These are phyloP conservation scores for Heliamphora pulchella DNA, from an alignment of 179 eudicot species.

Conservation along the genomic window DNA sequence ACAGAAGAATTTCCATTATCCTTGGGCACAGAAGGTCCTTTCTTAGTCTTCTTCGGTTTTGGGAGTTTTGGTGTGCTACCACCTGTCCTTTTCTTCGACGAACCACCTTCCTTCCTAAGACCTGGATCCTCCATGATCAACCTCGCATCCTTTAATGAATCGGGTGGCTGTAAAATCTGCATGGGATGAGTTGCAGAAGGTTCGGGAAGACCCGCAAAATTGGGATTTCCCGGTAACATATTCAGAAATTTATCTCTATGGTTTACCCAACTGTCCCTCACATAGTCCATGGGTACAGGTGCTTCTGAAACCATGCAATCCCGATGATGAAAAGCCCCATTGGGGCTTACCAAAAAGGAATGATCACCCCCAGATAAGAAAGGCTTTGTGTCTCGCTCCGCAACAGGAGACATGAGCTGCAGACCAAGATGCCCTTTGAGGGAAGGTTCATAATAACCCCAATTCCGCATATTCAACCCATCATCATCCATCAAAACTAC, in stretches of 20 bases:
- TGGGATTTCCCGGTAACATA: slow-evolving; percentile 49
- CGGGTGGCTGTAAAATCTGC: slow-evolving; percentile 60
- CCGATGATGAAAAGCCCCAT: slow-evolving; percentile 39
- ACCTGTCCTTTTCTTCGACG: slow-evolving; percentile 52
- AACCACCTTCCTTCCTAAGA: slow-evolving; percentile 36
- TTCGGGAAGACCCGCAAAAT: slow-evolving; percentile 38
- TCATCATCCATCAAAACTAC: slow-evolving; percentile 38
- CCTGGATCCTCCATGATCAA: slow-evolving; percentile 34
- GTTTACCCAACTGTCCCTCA: slow-evolving; percentile 57
- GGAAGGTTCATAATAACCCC: slow-evolving; percentile 60
- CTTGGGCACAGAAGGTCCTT: slow-evolving; percentile 43
- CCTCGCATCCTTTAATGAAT: slow-evolving; percentile 43
- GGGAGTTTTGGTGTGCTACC: slow-evolving; percentile 46
- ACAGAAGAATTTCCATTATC: slow-evolving; percentile 48
- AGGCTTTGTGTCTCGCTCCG: slow-evolving; percentile 37
- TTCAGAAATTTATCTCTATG: slow-evolving; percentile 47
- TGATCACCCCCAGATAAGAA: slow-evolving; percentile 39
- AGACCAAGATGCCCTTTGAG: slow-evolving; percentile 42
- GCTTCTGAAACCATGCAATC: slow-evolving; percentile 45
- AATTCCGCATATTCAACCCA: slow-evolving; percentile 54
- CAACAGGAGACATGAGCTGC: slow-evolving; percentile 47
- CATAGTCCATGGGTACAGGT: slow-evolving; percentile 48
- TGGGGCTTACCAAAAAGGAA: slow-evolving; percentile 7
- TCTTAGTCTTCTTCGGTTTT: slow-evolving; percentile 62
- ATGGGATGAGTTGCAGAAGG: slow-evolving; percentile 42